Percentiles rank a stretch among this genome's conserved stretches.
These are phyloP conservation scores for Carallia pectinifolia DNA, from an alignment of 345 rosid species.

Conservation along the genomic window DNA sequence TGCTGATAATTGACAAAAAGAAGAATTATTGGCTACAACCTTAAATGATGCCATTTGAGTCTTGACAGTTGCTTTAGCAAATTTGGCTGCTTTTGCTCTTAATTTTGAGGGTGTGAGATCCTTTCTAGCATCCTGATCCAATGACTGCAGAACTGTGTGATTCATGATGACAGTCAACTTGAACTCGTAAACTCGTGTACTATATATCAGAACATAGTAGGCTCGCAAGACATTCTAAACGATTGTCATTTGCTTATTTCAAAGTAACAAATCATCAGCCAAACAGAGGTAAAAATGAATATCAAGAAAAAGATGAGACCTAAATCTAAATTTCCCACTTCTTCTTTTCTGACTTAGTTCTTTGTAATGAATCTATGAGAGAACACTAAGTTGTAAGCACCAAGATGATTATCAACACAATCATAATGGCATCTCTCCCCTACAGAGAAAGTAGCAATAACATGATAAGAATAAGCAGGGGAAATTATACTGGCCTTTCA, in stretches of 20 bases:
- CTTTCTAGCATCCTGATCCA: slow-evolving; percentile 78
- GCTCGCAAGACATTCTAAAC: neutral
- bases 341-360: too few relatives aligned
- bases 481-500: slow-evolving; percentile 67
- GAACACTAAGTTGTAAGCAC: too few relatives aligned
- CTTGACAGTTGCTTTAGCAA: slow-evolving; percentile 90
- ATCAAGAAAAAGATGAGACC: neutral
- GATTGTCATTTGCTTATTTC: neutral
- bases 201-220: slow-evolving; percentile 9
- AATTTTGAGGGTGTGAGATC: slow-evolving; percentile 81
- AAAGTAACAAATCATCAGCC: neutral
- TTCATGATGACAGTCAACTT: slow-evolving; percentile 36
- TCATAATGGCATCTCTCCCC: neutral
- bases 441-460: neutral
- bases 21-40: slow-evolving; percentile 39
- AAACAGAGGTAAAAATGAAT: neutral
- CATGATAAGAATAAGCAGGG: neutral
- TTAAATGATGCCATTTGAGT: slow-evolving; percentile 91
- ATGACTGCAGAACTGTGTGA: slow-evolving; percentile 85
- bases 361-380: too few relatives aligned
- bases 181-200: neutral
- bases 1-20: neutral
- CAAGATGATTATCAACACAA: neutral
- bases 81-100: slow-evolving; percentile 91
- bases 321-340: neutral